Base-by-base conservation (phyloP, 2,329 filamentous ascomycete genomes). In the Phoma sp. region DNA sequence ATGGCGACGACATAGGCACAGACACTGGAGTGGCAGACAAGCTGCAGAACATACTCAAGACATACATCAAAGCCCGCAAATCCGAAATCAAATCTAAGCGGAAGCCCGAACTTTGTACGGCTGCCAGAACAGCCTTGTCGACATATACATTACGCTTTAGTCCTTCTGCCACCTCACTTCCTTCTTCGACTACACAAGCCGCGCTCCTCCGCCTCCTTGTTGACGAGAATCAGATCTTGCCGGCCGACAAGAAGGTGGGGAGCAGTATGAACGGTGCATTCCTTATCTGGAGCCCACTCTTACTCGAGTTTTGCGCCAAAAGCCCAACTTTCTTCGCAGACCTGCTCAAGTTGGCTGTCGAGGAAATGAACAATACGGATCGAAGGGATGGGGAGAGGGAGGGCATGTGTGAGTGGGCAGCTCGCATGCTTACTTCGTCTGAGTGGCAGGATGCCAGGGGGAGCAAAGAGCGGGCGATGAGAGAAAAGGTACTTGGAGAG, bases 361-460 rank as follows among this genome's bases (percentile, higher is more conserved):
- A 70, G 18, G 54, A 59, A 10, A 64, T 82, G 48, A 71, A 71
- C 61, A 25, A 48, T 43, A 4, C 17, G 3, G 32, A 56, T 0
- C 62, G 69, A 23, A 38, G 57, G 21, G 66, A 77, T 55, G 65
- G 74, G 0, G 59, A 65, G 6, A 66, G 67, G 29, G 79, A 84
- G 66, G 79, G 74, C 2, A 47, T 80, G 26, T 80, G 74, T 56
- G 67, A 76, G 28, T 85, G 83, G 83, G 60, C 83, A 21, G 60
- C 76, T 7, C 80, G 83, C 61, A 71, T 84, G 60, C 82, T 21
- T 67, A 67, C 5, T 75, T 75, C 10, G 43, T 68, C 3, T 3
- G 62, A 67, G 2, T 81, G 77, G 78, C 32, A 46, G n/a, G 61
- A 62, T 10, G 59, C 59, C 25, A 57, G 68, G 28, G 40, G 61